Evolutionary conservation across 2,329 filamentous ascomycete species (phyloP).

Genomic region (Penicillium sp.): DNA sequence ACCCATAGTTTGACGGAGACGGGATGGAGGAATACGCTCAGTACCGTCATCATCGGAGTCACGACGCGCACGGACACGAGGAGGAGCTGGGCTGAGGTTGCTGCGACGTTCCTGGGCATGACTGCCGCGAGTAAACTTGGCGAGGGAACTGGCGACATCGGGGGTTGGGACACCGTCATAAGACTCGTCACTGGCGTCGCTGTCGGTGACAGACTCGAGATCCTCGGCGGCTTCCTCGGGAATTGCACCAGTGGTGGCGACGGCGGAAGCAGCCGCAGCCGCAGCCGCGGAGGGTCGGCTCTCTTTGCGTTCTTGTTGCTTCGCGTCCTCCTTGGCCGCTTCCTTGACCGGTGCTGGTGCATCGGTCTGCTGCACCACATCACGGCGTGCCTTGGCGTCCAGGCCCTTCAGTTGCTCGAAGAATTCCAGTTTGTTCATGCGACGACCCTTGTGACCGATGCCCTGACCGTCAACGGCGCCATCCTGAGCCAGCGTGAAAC

Average conservation of each 20-base stretch:
- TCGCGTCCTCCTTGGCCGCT: conserved; percentile 38
- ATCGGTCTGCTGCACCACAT: conserved; percentile 47
- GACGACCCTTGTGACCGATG: conserved; percentile 54
- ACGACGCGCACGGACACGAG: conserved; percentile 29
- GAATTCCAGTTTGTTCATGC: conserved; percentile 69
- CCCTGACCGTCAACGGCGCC: conserved; percentile 40
- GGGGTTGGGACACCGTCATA: conserved; percentile 32
- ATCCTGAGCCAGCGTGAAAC: conserved; percentile 63
- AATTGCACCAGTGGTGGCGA: conserved; percentile 17
- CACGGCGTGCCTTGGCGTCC: conserved; percentile 62
- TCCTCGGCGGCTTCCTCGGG: conserved; percentile 19
- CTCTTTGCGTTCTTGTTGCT: conserved; percentile 30
- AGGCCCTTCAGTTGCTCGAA: conserved; percentile 65
- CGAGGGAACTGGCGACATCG: conserved; percentile 44
- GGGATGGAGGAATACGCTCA: conserved; percentile 45
- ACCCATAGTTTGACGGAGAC: conserved; percentile 38
- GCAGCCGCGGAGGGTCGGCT: conserved; percentile 29
- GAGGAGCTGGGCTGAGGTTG: conserved; percentile 34
- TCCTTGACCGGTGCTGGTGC: conserved; percentile 45
- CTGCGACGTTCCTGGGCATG: conserved; percentile 46
- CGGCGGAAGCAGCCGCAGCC: conserved; percentile 16
- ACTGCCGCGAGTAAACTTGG: conserved; percentile 39
- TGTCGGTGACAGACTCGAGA: conserved; percentile 29
- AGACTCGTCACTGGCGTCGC: conserved; percentile 28
- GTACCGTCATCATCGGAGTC: conserved; percentile 51